These are phyloP conservation scores for Microcos paniculata DNA, from an alignment of 345 rosid species.

Conservation along the genomic window DNA sequence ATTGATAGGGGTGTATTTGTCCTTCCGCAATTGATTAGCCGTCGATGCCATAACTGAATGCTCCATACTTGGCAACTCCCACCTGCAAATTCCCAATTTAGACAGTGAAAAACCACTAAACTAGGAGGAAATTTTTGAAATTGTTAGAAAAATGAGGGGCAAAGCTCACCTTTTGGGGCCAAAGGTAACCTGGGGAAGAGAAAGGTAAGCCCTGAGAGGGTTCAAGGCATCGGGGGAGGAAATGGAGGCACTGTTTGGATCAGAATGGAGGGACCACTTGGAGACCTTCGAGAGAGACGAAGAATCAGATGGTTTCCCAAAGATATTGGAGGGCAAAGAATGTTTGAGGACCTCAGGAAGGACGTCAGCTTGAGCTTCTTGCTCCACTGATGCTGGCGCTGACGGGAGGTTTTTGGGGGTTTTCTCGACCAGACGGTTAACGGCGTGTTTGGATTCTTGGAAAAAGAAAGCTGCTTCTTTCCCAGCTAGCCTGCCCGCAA, in stretches of 20 bases:
- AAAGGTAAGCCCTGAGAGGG: slow-evolving; percentile 80
- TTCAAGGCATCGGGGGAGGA: slow-evolving; percentile 62
- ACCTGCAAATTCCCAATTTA: slow-evolving; percentile 41
- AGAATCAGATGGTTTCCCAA: slow-evolving; percentile 42
- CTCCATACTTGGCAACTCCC: slow-evolving; percentile 63
- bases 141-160: not conserved
- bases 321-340: slow-evolving; percentile 70
- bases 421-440: slow-evolving; percentile 75
- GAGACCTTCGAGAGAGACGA: slow-evolving; percentile 68
- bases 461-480: slow-evolving; percentile 90
- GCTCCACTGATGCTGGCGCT: slow-evolving; percentile 16
- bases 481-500: slow-evolving; percentile 79
- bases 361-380: slow-evolving; percentile 56
- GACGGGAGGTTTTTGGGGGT: slow-evolving; percentile 35
- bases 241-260: slow-evolving; percentile 29
- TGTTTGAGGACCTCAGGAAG: slow-evolving; percentile 88
- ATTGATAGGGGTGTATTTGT: slow-evolving; percentile 49
- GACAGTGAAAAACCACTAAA: not conserved
- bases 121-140: not conserved
- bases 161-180: slow-evolving; percentile 75
- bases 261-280: slow-evolving; percentile 65
- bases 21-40: slow-evolving; percentile 73
- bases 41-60: slow-evolving; percentile 59
- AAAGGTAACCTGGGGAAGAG: slow-evolving; percentile 86
- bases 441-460: slow-evolving; percentile 86